Evolutionary conservation across 2,329 filamentous ascomycete genomes (phyloP), one percentile per base, ranked within the genome.

Genomic region (Botrytis sinoallii): DNA sequence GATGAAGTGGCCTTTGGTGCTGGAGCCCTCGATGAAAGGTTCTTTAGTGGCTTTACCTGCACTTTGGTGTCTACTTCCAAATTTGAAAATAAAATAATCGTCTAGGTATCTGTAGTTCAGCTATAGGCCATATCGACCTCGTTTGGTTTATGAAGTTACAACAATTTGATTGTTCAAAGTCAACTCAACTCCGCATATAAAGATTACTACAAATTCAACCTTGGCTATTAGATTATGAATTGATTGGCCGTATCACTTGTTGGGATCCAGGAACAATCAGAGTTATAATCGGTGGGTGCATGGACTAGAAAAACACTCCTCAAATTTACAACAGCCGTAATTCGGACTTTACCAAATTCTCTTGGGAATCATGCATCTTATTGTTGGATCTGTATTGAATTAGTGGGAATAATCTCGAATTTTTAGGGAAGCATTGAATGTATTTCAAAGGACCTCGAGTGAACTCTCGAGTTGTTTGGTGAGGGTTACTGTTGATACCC

Each of bases 371-470:
- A 57, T 18, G 5, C n/a, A 16, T 57, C 14, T 57, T 3, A 29
- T 29, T 55, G 12, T 3, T n/a, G 48, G 5, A n/a, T 16, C 2
- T n/a, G 12, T n/a, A 16, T 7, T 16, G 12, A 16, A 55, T n/a
- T n/a, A 55, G 5, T 3, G 25, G 12, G 1, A 6, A 18, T 16
- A 3, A 16, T 29, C 14, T 29, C 3, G 0, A 29, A 3, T 9
- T 18, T 29, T 8, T 18, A 29, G 14, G 52, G 52, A 1, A 18
- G 3, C 16, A 8, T 18, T 18, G 52, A 18, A 29, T 4, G 14
- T 18, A 4, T 32, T 29, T 4, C 7, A 57, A 1, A 4, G 9
- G 10, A 42, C 4, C 40, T 42, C 40, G 12, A 10, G 48, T 14
- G 22, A 14, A 14, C 9, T 52, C 14, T 14, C 14, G 25, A 12